Percentiles rank a stretch among this genome's conserved stretches.
These are phyloP conservation scores for Bryum argenteum DNA, from an alignment of 225 moss, liverwort and hornwort species.

Conservation along the genomic window DNA sequence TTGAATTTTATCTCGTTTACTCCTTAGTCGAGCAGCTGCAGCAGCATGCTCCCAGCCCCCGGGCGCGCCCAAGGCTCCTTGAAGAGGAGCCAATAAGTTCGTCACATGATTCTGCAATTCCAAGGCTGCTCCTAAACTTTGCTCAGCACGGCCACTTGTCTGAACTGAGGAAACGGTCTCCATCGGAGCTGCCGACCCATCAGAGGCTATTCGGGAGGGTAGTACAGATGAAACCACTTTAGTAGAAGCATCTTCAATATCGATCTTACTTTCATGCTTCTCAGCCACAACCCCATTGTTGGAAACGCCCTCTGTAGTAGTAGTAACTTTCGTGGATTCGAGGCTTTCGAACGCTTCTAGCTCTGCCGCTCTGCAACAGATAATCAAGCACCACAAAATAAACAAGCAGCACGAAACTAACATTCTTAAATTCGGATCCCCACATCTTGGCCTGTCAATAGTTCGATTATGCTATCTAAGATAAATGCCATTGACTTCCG, in stretches of 20 bases:
- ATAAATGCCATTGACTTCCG: neutral
- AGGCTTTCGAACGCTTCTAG: slow-evolving; percentile 49
- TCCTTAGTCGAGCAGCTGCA: slow-evolving; percentile 61
- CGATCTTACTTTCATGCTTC: slow-evolving; percentile 13
- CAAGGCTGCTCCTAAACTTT: slow-evolving; percentile 63
- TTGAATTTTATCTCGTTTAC: slow-evolving; percentile 62
- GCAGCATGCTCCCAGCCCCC: slow-evolving; percentile 58
- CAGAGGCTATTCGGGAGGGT: slow-evolving; percentile 16
- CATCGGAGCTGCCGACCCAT: slow-evolving; percentile 21
- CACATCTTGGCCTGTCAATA: neutral
- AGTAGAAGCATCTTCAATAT: slow-evolving; percentile 8
- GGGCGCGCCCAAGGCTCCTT: slow-evolving; percentile 65
- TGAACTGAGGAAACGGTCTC: slow-evolving; percentile 24
- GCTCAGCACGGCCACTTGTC: slow-evolving; percentile 34
- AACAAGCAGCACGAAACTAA: neutral
- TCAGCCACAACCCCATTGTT: neutral
- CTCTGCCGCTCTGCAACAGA: slow-evolving; percentile 57
- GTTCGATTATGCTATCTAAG: neutral
- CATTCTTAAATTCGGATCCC: neutral
- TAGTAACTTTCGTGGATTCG: slow-evolving; percentile 17
- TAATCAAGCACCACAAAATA: slow-evolving; percentile 16
- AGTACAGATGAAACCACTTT: slow-evolving; percentile 22
- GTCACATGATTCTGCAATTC: slow-evolving; percentile 59
- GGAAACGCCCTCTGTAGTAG: neutral
- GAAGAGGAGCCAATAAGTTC: slow-evolving; percentile 65